Evolutionary conservation across 2,329 filamentous ascomycete species (phyloP), one percentile per base, ranked within the genome.

Genomic region (Alternaria hordeiaustralica): DNA sequence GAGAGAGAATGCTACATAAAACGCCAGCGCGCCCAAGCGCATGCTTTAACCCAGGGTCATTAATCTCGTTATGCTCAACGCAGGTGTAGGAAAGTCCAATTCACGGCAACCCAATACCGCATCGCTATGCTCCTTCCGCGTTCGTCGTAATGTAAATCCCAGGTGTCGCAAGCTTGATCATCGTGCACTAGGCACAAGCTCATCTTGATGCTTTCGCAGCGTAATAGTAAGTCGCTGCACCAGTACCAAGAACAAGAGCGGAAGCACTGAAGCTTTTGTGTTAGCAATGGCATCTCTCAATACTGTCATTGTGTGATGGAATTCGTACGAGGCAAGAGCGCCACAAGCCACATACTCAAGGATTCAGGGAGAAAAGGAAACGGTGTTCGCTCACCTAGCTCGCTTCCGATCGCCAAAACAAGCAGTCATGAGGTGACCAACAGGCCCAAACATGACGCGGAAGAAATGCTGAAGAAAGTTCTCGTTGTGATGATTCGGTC

Each of bases 311-410:
- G 5, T n/a, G n/a, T 28, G 11, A 41, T 8, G 25, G 11, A 25
- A 44, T 23, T 18, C 20, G 26, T 18, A 18, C 26, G 8, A 18
- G 51, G n/a, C 23, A 18, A 28, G 36, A 51, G 23, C 21, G 25
- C 50, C 30, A 43, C 13, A 26, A 60, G 51, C 21, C 36, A 47
- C 49, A 55, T 55, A 56, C 58, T 55, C 58, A 49, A 25, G 43
- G 9, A 21, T 45, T 7, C 23, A 12, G 25, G 12, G 21, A 28
- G 11, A 41, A 18, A 51, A 58, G 50, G 43, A 58, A 58, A 55
- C 21, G n/a, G 44, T 33, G 13, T 26, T 47, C 28, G 58, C 73
- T 74, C 63, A 75, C 73, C 71, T 71, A 23, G 68, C 70, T 61
- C 67, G 65, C 66, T 73, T 73, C 55, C 65, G 62, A 36, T 65